Percentiles rank a stretch among this genome's conserved stretches.
These are phyloP conservation scores for Chlorencoelia australis DNA, from an alignment of 2,329 filamentous ascomycete species.

Conservation along the genomic window DNA sequence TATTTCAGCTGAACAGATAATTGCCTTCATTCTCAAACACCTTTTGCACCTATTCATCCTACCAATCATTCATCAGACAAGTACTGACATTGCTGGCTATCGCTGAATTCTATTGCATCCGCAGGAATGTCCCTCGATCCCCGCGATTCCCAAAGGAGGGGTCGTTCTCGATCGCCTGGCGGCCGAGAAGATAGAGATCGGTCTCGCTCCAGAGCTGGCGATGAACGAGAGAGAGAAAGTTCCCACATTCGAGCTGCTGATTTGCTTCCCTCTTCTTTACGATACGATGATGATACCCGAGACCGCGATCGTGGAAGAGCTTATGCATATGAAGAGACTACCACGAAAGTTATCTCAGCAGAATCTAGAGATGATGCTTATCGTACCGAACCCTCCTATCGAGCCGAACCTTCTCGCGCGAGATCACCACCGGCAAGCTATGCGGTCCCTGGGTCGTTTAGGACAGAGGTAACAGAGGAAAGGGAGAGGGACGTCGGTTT, in stretches of 20 bases:
- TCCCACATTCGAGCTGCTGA: constrained; percentile 8
- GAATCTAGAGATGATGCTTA: constrained; percentile 3
- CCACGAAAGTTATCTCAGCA: not conserved
- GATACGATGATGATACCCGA: constrained; percentile 12
- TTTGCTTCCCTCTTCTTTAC: constrained; percentile 11
- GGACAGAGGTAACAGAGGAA: too few relatives aligned
- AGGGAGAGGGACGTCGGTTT: too few relatives aligned
- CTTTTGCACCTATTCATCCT: too few relatives aligned
- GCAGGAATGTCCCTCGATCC: constrained; percentile 27
- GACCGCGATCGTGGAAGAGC: constrained; percentile 7
- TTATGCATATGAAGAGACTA: constrained; percentile 6
- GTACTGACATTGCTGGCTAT: too few relatives aligned
- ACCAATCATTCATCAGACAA: too few relatives aligned
- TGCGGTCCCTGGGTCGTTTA: not conserved
- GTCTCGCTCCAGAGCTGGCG: constrained; percentile 15
- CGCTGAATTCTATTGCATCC: too few relatives aligned
- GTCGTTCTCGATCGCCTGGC: constrained; percentile 23
- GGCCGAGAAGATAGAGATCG: constrained; percentile 18
- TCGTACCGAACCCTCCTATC: too few relatives aligned
- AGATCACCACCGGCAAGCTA: too few relatives aligned
- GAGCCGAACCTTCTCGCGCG: too few relatives aligned
- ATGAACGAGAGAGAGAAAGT: constrained; percentile 7
- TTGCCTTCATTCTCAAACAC: too few relatives aligned
- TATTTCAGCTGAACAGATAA: too few relatives aligned
- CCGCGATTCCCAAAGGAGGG: constrained; percentile 19